Percentiles rank a stretch among this genome's conserved stretches.
These are phyloP conservation scores for Venturiaceae sp. DNA, from an alignment of 2,329 filamentous ascomycete genomes.

Conservation along the genomic window DNA sequence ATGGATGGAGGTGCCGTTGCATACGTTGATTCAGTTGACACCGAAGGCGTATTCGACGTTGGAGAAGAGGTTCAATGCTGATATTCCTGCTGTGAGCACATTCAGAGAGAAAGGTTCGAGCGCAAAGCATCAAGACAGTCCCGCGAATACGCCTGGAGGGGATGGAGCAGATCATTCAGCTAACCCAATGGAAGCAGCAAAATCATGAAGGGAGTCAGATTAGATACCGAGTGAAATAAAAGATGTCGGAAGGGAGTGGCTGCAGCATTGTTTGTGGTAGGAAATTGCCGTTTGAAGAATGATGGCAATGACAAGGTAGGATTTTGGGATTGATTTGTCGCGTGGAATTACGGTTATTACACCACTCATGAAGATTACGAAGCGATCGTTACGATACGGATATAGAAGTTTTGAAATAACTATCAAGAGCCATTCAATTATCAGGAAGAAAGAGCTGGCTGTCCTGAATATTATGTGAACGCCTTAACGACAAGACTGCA, in stretches of 20 bases:
- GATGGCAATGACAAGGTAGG: neutral
- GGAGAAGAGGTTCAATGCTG: slow-evolving; percentile 76
- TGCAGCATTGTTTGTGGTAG: neutral
- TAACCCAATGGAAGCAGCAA: neutral
- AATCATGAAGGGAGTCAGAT: neutral
- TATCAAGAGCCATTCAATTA: neutral
- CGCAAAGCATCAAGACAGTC: slow-evolving; percentile 64
- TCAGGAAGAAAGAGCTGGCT: neutral
- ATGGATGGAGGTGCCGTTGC: slow-evolving; percentile 97
- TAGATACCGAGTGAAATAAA: neutral
- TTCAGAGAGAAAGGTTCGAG: slow-evolving; percentile 84
- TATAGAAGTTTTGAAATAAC: neutral
- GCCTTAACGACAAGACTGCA: neutral
- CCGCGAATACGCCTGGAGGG: slow-evolving; percentile 1
- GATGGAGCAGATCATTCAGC: neutral
- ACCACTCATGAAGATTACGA: neutral
- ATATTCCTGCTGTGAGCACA: slow-evolving; percentile 92
- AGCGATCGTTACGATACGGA: neutral
- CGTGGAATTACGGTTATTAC: neutral
- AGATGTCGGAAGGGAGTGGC: neutral
- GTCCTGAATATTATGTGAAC: neutral
- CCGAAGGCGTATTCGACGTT: slow-evolving; percentile 90
- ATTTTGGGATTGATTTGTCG: neutral
- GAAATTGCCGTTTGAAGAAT: neutral
- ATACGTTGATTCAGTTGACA: slow-evolving; percentile 93